A percentile compares a stretch with the other conserved stretches of the same genome.
These are phyloP conservation scores for Firmiana major DNA, from an alignment of 345 rosid genomes.

Conservation along the genomic window DNA sequence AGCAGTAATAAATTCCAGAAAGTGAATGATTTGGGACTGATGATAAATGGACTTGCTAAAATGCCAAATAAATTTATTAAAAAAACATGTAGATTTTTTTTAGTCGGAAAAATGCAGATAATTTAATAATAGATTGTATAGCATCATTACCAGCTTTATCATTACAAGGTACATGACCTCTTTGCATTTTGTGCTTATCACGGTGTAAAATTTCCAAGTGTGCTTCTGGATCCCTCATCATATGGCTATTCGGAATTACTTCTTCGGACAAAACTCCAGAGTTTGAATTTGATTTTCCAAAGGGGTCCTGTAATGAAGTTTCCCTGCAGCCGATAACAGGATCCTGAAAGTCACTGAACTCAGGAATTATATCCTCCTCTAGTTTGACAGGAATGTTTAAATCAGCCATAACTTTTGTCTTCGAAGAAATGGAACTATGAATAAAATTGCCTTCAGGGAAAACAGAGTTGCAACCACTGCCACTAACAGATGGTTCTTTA, in stretches of 20 bases:
- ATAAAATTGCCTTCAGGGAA: conserved; percentile 3
- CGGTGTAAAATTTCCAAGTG: conserved; percentile 4
- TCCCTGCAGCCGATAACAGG: conserved; percentile 14
- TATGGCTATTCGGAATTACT: conserved; percentile 1
- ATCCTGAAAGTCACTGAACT: conserved; percentile 24
- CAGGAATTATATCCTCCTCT: conserved; percentile 30
- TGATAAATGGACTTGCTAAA: background rate
- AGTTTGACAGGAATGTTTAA: conserved; percentile 44
- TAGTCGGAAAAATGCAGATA: background rate
- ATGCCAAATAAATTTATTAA: background rate
- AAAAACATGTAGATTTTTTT: background rate
- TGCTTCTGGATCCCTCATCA: conserved; percentile 20
- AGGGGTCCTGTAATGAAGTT: conserved; percentile 9
- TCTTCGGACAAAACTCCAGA: conserved; percentile 1
- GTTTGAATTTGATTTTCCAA: conserved; percentile 15
- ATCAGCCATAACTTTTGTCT: conserved; percentile 34
- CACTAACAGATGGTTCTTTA: background rate
- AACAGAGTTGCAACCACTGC: conserved; percentile 7
- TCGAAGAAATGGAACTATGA: conserved; percentile 5
- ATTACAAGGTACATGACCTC: background rate
- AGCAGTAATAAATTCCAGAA: background rate
- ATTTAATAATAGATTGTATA: background rate
- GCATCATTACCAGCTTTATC: conserved; percentile 29
- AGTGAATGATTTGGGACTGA: background rate
- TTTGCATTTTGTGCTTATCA: conserved; percentile 1